These are phyloP conservation scores for Cladosporium sp. DNA, from an alignment of 2,329 filamentous ascomycete species.

Conservation along the genomic window DNA sequence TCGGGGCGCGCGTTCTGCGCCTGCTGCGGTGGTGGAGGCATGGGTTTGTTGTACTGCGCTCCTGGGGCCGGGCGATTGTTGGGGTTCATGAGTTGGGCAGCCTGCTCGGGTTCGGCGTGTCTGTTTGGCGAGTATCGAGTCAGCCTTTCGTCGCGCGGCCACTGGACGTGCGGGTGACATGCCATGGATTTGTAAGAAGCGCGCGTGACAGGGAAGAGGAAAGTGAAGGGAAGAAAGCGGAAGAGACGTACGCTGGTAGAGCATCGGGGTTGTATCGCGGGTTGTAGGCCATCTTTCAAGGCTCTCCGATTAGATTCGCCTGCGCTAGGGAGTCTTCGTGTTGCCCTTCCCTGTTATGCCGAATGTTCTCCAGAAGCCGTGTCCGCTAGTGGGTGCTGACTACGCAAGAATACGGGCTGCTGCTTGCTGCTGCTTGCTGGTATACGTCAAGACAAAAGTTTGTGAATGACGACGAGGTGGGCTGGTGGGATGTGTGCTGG, in stretches of 20 bases:
- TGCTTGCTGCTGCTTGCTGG: too few relatives aligned
- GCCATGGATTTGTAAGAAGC: background rate
- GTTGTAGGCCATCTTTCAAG: constrained; percentile 80
- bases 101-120: constrained; percentile 71
- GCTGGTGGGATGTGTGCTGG: background rate
- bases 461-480: background rate
- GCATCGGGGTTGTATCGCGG: constrained; percentile 90
- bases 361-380: constrained; percentile 6
- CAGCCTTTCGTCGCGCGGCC: constrained; percentile 22
- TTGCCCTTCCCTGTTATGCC: background rate
- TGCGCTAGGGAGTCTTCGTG: constrained; percentile 14
- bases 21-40: constrained; percentile 30
- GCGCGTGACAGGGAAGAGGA: background rate
- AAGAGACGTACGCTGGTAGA: constrained; percentile 73
- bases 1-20: constrained; percentile 41
- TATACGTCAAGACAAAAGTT: background rate
- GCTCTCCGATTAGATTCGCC: constrained; percentile 6
- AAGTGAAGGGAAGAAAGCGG: constrained; percentile 15
- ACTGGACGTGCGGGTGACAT: constrained; percentile 8
- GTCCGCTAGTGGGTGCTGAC: constrained; percentile 11
- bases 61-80: constrained; percentile 31
- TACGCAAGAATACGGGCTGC: constrained; percentile 16
- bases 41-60: constrained; percentile 44
- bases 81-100: constrained; percentile 42
- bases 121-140: constrained; percentile 42